Evolutionary conservation across 1,284 basidiomycete species (phyloP), one percentile per base, ranked within the genome.

Genomic region (Flammula alnicola): DNA sequence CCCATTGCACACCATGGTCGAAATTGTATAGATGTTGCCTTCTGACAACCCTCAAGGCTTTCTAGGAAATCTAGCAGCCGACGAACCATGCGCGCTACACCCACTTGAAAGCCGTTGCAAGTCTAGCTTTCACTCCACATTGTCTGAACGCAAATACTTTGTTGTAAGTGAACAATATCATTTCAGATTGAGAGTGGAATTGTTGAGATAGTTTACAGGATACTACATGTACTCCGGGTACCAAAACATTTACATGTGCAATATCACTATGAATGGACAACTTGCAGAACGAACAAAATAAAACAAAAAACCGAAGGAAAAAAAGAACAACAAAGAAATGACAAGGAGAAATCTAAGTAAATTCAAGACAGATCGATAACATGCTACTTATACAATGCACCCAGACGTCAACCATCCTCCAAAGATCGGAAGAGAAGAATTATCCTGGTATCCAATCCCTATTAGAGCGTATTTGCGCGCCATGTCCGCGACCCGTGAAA

Each of bases 391-490:
- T 3, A 19, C 3, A 19, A 39, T 39, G 37, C 37, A 26, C 37
- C 27, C 36, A 22, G 16, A 14, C 2, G 22, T 36, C 19, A 27
- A 39, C 2, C 26, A 40, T 40, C 36, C 37, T 39, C 37, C 12
- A 12, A 25, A 23, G 37, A 14, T 12, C 42, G n/a, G 23, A 3
- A 30, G 39, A 22, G 31, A 32, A 38, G 8, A 19, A 36, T 33
- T 31, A 33, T 44, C 41, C 37, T 16, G 44, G 42, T 46, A 53
- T 53, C 51, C 54, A 52, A 23, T 55, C 54, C 6, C 54, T 47
- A 12, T 43, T 46, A n/a, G 50, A 40, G 44, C 47, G 54, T 12
- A 35, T 27, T 12, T 52, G 49, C 17, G 35, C 33, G 22, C 48
- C 45, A 25, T 47, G 51, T 17, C 44, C 46, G 10, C 39, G 44